Conservation (phyloP, 1,284 basidiomycete genomes). For the Pisolithus thermaeus region DNA sequence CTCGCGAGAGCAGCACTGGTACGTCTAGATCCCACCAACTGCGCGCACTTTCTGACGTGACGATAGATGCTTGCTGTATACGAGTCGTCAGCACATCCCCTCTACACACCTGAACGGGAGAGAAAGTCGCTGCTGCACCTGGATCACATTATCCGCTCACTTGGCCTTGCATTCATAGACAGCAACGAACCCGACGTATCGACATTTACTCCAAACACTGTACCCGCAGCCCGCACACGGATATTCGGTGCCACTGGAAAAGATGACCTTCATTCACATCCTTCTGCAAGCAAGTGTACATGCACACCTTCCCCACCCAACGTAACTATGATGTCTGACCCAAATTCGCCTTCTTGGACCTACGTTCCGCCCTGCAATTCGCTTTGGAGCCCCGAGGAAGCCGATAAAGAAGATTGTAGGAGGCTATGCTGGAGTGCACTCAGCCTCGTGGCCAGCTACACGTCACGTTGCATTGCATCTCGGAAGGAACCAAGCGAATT, state of each 20-base stretch:
- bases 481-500: constrained; percentile 50
- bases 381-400: constrained; percentile 46
- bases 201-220: constrained; percentile 41
- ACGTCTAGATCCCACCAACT: constrained; percentile 20
- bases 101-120: constrained; percentile 50
- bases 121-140: constrained; percentile 48
- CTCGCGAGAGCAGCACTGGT: constrained; percentile 74
- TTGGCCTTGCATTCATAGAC: constrained; percentile 55
- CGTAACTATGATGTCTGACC: constrained; percentile 34
- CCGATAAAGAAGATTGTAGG: constrained; percentile 61
- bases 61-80: constrained; percentile 65
- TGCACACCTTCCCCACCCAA: constrained; percentile 42
- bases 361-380: constrained; percentile 58
- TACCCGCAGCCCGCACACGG: constrained; percentile 39
- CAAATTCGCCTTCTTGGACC: constrained; percentile 38
- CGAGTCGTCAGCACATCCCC: constrained; percentile 66
- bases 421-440: constrained; percentile 71
- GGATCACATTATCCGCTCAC: constrained; percentile 54
- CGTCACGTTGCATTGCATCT: constrained; percentile 60
- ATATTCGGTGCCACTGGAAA: constrained; percentile 24
- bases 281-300: constrained; percentile 36
- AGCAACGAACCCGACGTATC: constrained; percentile 47
- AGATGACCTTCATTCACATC: constrained; percentile 23
- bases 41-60: constrained; percentile 2
- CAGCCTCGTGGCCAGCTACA: constrained; percentile 57